phyloP scores from a whole-genome alignment of 1,139 yeast genomes.

The Lodderomyces jiufengensis region DNA sequence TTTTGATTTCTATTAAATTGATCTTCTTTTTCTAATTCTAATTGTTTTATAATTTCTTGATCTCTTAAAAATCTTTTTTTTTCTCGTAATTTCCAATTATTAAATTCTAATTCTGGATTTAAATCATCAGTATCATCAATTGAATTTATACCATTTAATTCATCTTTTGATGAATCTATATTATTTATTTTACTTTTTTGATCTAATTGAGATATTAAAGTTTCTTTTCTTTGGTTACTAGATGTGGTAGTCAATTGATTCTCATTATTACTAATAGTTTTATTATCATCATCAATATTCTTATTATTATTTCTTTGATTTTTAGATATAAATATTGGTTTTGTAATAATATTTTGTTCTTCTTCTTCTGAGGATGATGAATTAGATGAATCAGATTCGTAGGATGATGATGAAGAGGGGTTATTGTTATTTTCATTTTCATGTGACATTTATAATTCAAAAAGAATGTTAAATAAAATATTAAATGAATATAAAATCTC shows the following conservation, averaged over 20 bases:
- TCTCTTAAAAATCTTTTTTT: constrained; percentile 28
- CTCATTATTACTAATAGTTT: too few relatives aligned
- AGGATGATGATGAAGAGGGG: constrained; percentile 8
- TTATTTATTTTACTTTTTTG: constrained; percentile 1
- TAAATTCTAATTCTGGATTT: constrained; percentile 36
- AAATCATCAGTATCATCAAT: constrained; percentile 41
- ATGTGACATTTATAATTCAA: not conserved
- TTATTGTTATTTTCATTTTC: not conserved
- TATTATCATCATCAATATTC: constrained; percentile 1
- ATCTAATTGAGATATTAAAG: constrained; percentile 11
- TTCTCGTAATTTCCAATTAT: constrained; percentile 37
- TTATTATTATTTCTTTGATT: constrained; percentile 5
- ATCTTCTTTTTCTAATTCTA: constrained; percentile 18
- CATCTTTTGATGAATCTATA: constrained; percentile 1
- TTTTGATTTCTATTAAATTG: constrained; percentile 3
- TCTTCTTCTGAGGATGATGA: constrained; percentile 7
- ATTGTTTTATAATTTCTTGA: constrained; percentile 18
- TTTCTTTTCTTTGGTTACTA: constrained; percentile 5
- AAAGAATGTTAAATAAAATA: not conserved
- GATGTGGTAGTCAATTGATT: too few relatives aligned
- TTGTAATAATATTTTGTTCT: constrained; percentile 7
- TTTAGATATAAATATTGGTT: constrained; percentile 13
- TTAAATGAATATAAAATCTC: not conserved
- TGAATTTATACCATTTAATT: constrained; percentile 20
- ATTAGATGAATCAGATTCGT: constrained; percentile 8